Percentiles rank a stretch among this genome's conserved stretches.
Evolutionary conservation across 139 green algal genomes (phyloP).

Genomic region (Coccomyxa sp.): DNA sequence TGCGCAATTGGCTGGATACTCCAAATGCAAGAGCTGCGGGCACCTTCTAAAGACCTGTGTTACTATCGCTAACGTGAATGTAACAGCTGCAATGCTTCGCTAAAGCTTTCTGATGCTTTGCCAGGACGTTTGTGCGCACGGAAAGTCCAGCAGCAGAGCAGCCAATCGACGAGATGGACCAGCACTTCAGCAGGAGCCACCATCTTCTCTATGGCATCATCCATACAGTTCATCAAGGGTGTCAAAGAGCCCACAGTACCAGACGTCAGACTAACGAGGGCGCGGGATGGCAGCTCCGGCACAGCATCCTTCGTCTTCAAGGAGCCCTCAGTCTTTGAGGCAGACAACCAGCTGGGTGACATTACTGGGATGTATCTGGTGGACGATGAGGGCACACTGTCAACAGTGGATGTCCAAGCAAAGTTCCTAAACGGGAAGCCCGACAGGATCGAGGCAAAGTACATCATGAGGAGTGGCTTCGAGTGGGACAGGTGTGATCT

Average conservation of each 20-base stretch:
- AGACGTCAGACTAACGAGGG: slow-evolving; percentile 86
- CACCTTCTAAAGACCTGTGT: not conserved
- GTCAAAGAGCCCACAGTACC: slow-evolving; percentile 85
- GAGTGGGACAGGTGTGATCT: slow-evolving; percentile 25
- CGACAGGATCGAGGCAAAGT: slow-evolving; percentile 50
- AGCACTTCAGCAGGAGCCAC: not conserved
- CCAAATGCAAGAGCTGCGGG: not conserved
- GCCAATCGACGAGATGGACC: not conserved
- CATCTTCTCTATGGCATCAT: slow-evolving; percentile 9
- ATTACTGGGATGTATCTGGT: slow-evolving; percentile 96
- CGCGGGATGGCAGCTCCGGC: slow-evolving; percentile 76
- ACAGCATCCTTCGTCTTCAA: slow-evolving; percentile 90
- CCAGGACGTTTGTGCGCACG: not conserved
- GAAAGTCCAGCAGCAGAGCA: not conserved
- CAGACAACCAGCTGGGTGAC: slow-evolving; percentile 72
- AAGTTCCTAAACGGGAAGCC: slow-evolving; percentile 99
- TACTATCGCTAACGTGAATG: not conserved
- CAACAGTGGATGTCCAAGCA: slow-evolving; percentile 91
- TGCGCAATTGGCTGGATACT: not conserved
- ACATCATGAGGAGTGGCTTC: slow-evolving; percentile 48
- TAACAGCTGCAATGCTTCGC: not conserved
- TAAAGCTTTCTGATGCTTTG: no score
- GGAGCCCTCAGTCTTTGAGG: slow-evolving; percentile 90
- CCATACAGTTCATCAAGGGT: slow-evolving; percentile 91
- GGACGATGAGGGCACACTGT: slow-evolving; percentile 88